These are phyloP conservation scores for Hypoxylon fuscum DNA, from an alignment of 495 filamentous ascomycete species.

Conservation along the genomic window DNA sequence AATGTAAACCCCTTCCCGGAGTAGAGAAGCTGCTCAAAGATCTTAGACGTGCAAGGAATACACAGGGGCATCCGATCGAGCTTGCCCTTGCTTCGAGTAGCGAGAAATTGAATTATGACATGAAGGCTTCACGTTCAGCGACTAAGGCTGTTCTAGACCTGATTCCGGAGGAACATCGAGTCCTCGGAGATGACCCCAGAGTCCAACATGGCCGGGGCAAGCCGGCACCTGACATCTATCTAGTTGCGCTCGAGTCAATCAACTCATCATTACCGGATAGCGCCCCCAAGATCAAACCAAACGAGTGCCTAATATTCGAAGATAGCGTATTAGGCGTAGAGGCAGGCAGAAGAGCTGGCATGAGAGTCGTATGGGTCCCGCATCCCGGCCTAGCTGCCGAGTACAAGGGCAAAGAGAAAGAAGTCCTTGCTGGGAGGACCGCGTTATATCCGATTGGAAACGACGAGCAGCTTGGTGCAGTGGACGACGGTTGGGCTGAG, in stretches of 20 bases:
- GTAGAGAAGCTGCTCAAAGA: conserved; percentile 70
- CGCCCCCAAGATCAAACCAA: no score
- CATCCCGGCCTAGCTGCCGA: conserved; percentile 73
- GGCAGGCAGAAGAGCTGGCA: conserved; percentile 82
- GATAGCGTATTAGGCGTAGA: conserved; percentile 88
- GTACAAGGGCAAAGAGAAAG: conserved; percentile 72
- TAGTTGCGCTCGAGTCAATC: conserved; percentile 77
- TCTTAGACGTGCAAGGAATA: conserved; percentile 32
- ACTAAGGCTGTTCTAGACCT: conserved; percentile 36
- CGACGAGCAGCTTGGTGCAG: conserved; percentile 53
- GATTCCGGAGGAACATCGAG: conserved; percentile 56
- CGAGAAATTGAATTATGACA: conserved; percentile 36
- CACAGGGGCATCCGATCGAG: conserved; percentile 28
- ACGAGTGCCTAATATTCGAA: conserved; percentile 64
- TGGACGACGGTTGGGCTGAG: conserved; percentile 73
- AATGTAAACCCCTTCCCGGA: conserved; percentile 73
- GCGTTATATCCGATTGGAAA: conserved; percentile 63
- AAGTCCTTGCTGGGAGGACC: conserved; percentile 81
- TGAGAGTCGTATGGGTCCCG: conserved; percentile 89
- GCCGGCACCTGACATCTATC: conserved; percentile 87
- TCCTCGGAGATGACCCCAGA: conserved; percentile 80
- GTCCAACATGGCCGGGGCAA: conserved; percentile 79
- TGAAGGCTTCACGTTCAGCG: conserved; percentile 34
- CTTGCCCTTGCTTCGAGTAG: conserved; percentile 45
- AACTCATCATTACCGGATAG: conserved; percentile 66